Evolutionary conservation across 306 rosid species (phyloP).

Genomic region (Coriaria nepalensis): DNA sequence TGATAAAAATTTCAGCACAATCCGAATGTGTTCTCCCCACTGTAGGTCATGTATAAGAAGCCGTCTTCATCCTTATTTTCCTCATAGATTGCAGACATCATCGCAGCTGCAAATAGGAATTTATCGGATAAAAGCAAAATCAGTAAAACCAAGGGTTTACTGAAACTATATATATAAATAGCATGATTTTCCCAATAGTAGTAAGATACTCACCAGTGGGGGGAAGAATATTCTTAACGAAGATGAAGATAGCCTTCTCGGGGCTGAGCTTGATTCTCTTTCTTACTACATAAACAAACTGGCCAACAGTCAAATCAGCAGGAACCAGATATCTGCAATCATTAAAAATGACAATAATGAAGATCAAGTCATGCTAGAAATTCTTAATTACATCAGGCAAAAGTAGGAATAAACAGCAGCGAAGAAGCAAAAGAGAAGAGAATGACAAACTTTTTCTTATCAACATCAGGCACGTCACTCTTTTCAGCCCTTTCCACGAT

Average conservation of each 20-base stretch:
- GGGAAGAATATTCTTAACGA: slow-evolving; percentile 42
- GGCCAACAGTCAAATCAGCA: slow-evolving; percentile 45
- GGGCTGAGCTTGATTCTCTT: slow-evolving; percentile 51
- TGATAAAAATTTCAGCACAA: slow-evolving; percentile 14
- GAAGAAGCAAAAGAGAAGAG: background rate
- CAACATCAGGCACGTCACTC: slow-evolving; percentile 53
- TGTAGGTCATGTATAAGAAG: slow-evolving; percentile 41
- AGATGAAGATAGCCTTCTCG: slow-evolving; percentile 47
- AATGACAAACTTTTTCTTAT: slow-evolving; percentile 41
- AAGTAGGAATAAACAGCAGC: background rate
- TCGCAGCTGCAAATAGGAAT: slow-evolving; percentile 26
- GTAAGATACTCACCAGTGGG: slow-evolving; percentile 27
- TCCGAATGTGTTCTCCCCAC: slow-evolving; percentile 46
- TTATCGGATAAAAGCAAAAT: slow-evolving; percentile 1
- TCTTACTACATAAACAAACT: slow-evolving; percentile 49
- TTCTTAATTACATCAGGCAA: no score
- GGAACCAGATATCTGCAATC: slow-evolving; percentile 46
- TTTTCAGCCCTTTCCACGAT: slow-evolving; percentile 54
- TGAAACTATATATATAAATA: no score
- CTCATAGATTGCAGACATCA: slow-evolving; percentile 34
- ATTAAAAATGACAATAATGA: slow-evolving; percentile 2
- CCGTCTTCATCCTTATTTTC: slow-evolving; percentile 50
- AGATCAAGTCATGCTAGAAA: background rate
- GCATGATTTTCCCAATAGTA: no score
- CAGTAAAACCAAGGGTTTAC: background rate